Conservation (phyloP, 2,329 filamentous ascomycete genomes). For the Beauveria australis region DNA sequence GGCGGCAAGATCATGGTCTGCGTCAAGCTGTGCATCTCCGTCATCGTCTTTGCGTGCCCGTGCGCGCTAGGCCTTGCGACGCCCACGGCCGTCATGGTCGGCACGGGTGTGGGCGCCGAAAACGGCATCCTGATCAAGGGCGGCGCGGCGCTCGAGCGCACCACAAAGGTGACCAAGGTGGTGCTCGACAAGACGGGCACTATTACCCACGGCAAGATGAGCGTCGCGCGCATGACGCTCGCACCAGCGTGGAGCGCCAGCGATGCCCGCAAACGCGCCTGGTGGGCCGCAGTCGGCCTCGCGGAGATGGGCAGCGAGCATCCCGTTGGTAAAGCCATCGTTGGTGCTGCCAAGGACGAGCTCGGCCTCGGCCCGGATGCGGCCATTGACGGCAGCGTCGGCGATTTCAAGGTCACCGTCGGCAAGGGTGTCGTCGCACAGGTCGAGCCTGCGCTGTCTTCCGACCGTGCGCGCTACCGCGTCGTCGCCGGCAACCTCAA, state of each 20-base stretch:
- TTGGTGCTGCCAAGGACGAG: conserved; percentile 65
- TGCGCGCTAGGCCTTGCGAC: conserved; percentile 94
- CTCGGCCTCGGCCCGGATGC: conserved; percentile 65
- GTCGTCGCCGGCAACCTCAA: conserved; percentile 77
- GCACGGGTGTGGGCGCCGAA: conserved; percentile 91
- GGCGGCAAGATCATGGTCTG: conserved; percentile 96
- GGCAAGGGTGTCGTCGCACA: conserved; percentile 77
- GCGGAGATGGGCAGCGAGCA: conserved; percentile 95
- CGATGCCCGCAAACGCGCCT: conserved; percentile 63
- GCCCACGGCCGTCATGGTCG: conserved; percentile 97
- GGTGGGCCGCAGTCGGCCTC: conserved; percentile 96
- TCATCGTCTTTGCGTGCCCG: conserved; percentile 96
- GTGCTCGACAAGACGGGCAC: conserved; percentile 96
- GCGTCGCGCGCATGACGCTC: conserved; percentile 64
- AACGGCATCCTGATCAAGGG: conserved; percentile 98
- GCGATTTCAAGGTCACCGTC: conserved; percentile 74
- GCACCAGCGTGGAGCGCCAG: conserved; percentile 60
- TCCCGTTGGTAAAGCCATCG: conserved; percentile 84
- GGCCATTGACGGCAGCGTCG: conserved; percentile 72
- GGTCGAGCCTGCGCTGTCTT: conserved; percentile 65
- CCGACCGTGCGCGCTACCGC: conserved; percentile 63
- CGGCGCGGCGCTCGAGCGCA: conserved; percentile 81
- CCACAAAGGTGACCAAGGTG: conserved; percentile 82
- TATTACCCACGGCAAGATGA: conserved; percentile 92
- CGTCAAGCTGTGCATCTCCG: conserved; percentile 93